phyloP scores from a whole-genome alignment of 2,329 filamentous ascomycete species.

The Aspergillus ibericus region DNA sequence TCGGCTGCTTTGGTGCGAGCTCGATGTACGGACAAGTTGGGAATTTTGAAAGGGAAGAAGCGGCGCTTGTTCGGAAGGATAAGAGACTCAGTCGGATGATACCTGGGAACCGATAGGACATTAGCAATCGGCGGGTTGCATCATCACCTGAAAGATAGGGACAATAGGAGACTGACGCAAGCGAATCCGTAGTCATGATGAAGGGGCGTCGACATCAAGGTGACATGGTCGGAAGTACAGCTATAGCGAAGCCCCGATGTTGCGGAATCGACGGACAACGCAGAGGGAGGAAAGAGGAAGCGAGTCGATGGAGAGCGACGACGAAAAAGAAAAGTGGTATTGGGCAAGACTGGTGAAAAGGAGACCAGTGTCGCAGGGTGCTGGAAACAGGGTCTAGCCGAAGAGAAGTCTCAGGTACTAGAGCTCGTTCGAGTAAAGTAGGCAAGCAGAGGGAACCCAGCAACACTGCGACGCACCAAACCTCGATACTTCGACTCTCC shows the following conservation, averaged over 20 bases:
- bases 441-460: neutral
- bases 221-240: conserved; percentile 33
- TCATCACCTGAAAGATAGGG: neutral
- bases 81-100: conserved; percentile 65
- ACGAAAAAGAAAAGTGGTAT: conserved; percentile 8
- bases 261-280: conserved; percentile 13
- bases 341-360: conserved; percentile 5
- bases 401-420: neutral
- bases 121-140: conserved; percentile 14
- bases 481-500: neutral
- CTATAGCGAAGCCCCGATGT: conserved; percentile 10
- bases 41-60: conserved; percentile 67
- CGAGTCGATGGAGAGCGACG: conserved; percentile 10
- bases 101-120: conserved; percentile 45
- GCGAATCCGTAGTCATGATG: conserved; percentile 46
- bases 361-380: conserved; percentile 9
- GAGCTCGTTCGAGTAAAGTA: neutral
- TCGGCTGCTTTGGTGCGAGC: neutral
- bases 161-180: conserved; percentile 33
- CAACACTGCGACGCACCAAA: neutral
- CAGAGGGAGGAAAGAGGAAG: conserved; percentile 1
- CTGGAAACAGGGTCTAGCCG: neutral
- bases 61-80: conserved; percentile 62
- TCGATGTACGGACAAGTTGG: conserved; percentile 59
- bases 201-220: conserved; percentile 27